Base-by-base conservation (phyloP, 768 basidiomycete species). In the Rubroboletus pulcherrimus region DNA sequence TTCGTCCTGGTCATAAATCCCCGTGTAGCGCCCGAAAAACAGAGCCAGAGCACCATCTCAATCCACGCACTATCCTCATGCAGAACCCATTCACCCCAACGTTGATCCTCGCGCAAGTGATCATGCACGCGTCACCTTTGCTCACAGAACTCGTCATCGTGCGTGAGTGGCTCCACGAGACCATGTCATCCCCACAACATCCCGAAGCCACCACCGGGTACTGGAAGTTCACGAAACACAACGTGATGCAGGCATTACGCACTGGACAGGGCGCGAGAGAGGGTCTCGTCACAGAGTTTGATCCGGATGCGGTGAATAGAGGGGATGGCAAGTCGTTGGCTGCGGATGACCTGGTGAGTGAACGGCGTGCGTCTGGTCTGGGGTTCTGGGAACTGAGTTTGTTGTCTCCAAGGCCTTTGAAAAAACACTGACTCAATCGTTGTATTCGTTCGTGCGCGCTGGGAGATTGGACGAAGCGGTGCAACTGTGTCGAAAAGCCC, bases 141-240 rank as follows among this genome's bases (percentile, higher is more conserved):
- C 82, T 93, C 35, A 72, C 81, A 0, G 91, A 92, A 57, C 88
- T 93, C 52, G 77, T 90, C 44, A 84, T 89, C 42, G 85, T 93
- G 8, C 83, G 89, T n/a, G 90, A 93, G 68, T 94, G 92, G 92
- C 77, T 93, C 1, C 89, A 92, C 58, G 88, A 91, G 40, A 87
- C 81, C 0, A 87, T 89, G 0, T 81, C 84, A 0, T 54, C 76
- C n/a, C 80, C 81, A 0, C 70, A 75, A 31, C 76, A 79, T 41
- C 86, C 86, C 1, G 91, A 89, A 63, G 85, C 87, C 21, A 86
- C 85, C 6, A 87, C 84, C 0, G 91, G 89, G 3, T 94, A 93
- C 71, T 89, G 87, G 83, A 84, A 83, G 54, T 91, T 91, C 66
- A 94, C 92, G 35, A 87, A 87, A 58, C 80, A 87, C 63, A 81